Evolutionary conservation across 768 basidiomycete species (phyloP), one percentile per base, ranked within the genome.

Genomic region (Kwoniella shandongensis): DNA sequence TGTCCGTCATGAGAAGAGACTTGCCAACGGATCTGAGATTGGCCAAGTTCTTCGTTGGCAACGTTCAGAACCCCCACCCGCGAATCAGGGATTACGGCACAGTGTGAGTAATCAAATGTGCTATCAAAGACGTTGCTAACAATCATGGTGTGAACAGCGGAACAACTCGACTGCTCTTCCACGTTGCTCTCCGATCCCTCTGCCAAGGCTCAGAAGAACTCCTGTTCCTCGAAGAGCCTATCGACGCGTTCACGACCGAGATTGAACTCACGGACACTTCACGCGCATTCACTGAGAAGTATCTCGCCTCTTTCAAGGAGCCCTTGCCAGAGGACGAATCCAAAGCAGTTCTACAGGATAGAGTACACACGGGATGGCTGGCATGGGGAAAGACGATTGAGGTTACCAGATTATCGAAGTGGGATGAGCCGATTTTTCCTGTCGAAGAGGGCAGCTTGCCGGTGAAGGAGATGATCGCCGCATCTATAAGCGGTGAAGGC

Each of bases 181-280:
- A 84, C 65, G 80, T 89, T 70, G 90, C 90, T 76, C 83, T 88
- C 56, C 83, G 89, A 55, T 87, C 85, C 7, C 87, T 87, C 66
- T 83, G 88, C 32, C 78, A 78, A 64, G 83, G 71, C 0, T 79
- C 79, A 12, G 83, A 86, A 36, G 85, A 87, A 53, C 79, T 86
- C 57, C 77, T 91, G 17, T 82, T 83, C 10, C 75, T 88, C 4
- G 83, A 82, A 62, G 81, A 81, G 39, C 83, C 82, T 53, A 80
- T 80, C 57, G 90, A 91, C 67, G 88, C 88, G 1, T 80, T 91
- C 38, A 83, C 83, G 61, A 78, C 77, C 53, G 76, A 72, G 7
- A 76, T 88, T 38, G 70, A 79, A 2, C 76, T 87, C 2, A 62
- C 72, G 11, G 67, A 82, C 29, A 81, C 81, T 11, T 81, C 83